A percentile compares a stretch with the other conserved stretches of the same genome.
phyloP scores from a whole-genome alignment of 192 early-diverging fungal genomes.

The Linnemannia elongata region DNA sequence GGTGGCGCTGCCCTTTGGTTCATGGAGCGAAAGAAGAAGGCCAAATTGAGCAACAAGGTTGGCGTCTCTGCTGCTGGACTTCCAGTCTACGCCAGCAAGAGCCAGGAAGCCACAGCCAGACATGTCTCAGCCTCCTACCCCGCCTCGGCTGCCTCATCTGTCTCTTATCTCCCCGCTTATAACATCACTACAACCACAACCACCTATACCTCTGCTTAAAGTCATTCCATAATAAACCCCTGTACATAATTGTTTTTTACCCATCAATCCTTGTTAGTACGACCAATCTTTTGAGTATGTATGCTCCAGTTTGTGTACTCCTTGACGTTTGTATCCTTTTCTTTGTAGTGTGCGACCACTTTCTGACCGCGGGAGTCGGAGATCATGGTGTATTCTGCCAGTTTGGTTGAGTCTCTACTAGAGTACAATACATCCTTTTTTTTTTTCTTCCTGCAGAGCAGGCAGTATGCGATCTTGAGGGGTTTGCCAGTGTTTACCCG shows the following conservation, averaged over 20 bases:
- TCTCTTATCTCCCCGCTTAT: slow-evolving; percentile 40
- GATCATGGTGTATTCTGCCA: no score
- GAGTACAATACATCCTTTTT: no score
- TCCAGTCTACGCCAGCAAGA: slow-evolving; percentile 22
- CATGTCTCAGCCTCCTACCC: no score
- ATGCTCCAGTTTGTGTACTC: neutral
- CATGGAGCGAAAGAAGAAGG: slow-evolving; percentile 24
- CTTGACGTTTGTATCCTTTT: neutral
- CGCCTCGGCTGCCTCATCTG: slow-evolving; percentile 23
- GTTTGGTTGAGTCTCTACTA: no score
- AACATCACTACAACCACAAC: slow-evolving; percentile 2
- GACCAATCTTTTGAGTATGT: no score
- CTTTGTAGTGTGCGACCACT: no score
- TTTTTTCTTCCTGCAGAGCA: no score
- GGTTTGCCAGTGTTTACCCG: no score
- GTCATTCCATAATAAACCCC: neutral
- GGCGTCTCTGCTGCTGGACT: slow-evolving; percentile 23
- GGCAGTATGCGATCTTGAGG: no score
- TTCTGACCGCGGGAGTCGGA: no score
- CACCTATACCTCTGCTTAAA: neutral
- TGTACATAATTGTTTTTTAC: neutral
- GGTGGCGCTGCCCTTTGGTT: slow-evolving; percentile 16
- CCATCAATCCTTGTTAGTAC: neutral
- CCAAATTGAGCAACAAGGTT: neutral
- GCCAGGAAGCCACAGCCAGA: slow-evolving; percentile 12